Percentiles rank a stretch among this genome's conserved stretches.
Conservation (phyloP, 2,329 filamentous ascomycete genomes). For the Ascochyta pisi region DNA sequence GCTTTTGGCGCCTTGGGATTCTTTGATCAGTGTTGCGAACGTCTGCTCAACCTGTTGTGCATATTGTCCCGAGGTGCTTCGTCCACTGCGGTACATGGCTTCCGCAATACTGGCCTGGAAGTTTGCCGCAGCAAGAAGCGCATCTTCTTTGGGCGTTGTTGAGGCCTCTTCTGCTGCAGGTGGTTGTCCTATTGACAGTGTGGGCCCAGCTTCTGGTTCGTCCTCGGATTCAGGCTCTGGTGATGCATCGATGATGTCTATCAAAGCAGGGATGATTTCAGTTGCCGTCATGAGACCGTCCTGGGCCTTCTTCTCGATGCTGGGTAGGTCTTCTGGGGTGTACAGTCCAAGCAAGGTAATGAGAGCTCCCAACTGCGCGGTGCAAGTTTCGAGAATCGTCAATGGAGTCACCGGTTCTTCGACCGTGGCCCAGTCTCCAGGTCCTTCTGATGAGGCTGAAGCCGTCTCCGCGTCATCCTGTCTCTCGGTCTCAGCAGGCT, state of each 20-base stretch:
- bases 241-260: constrained; percentile 47
- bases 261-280: constrained; percentile 61
- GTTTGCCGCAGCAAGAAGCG: constrained; percentile 61
- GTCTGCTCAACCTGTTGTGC: constrained; percentile 48
- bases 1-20: constrained; percentile 56
- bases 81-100: constrained; percentile 60
- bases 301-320: constrained; percentile 65
- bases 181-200: constrained; percentile 40
- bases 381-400: constrained; percentile 71
- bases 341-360: constrained; percentile 58
- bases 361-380: constrained; percentile 64
- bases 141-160: constrained; percentile 57
- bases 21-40: constrained; percentile 42
- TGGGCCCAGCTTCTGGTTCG: constrained; percentile 39
- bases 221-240: constrained; percentile 26
- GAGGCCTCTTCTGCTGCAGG: constrained; percentile 32
- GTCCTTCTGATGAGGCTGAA: constrained; percentile 37
- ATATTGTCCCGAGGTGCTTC: constrained; percentile 62
- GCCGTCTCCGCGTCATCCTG: constrained; percentile 35
- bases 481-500: constrained; percentile 5
- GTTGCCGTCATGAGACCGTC: constrained; percentile 61
- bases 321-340: constrained; percentile 53
- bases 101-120: constrained; percentile 65
- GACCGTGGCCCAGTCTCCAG: constrained; percentile 71
- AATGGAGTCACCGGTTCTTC: constrained; percentile 69